Percentiles rank a stretch among this genome's conserved stretches.
phyloP scores from a whole-genome alignment of 1,284 basidiomycete genomes.

The Trametes polyzona region DNA sequence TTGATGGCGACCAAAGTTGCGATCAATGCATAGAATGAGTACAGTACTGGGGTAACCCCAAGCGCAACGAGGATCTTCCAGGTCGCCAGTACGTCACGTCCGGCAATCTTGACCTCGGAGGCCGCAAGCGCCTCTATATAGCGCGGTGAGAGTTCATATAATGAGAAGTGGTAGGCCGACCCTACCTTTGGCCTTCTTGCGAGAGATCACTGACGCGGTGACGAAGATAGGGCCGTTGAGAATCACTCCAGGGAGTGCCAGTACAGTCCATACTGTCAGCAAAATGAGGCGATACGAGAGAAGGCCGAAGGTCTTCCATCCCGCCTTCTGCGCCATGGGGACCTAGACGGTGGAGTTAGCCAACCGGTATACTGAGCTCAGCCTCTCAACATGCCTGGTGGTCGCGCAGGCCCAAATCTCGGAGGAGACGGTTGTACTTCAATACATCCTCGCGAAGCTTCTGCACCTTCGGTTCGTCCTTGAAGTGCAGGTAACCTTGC shows the following conservation, averaged over 20 bases:
- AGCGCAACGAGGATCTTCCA: slow-evolving; percentile 99
- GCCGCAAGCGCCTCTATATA: slow-evolving; percentile 91
- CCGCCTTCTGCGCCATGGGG: slow-evolving; percentile 79
- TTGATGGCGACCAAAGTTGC: slow-evolving; percentile 81
- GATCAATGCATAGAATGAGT: slow-evolving; percentile 81
- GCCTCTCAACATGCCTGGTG: slow-evolving; percentile 74
- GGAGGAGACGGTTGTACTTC: slow-evolving; percentile 90
- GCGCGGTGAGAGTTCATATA: neutral
- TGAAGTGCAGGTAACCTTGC: slow-evolving; percentile 92
- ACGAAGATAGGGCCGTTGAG: slow-evolving; percentile 97
- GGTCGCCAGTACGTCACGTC: slow-evolving; percentile 93
- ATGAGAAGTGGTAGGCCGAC: slow-evolving; percentile 11
- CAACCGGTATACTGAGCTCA: neutral
- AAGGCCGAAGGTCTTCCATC: slow-evolving; percentile 89
- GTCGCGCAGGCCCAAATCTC: slow-evolving; percentile 95
- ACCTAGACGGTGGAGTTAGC: slow-evolving; percentile 49
- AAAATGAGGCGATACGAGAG: slow-evolving; percentile 86
- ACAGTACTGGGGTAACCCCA: slow-evolving; percentile 88
- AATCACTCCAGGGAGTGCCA: slow-evolving; percentile 94
- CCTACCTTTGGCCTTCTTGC: slow-evolving; percentile 89
- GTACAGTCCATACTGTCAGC: slow-evolving; percentile 81
- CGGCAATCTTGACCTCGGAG: slow-evolving; percentile 95
- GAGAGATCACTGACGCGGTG: slow-evolving; percentile 86
- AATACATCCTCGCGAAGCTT: slow-evolving; percentile 85
- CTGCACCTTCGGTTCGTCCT: slow-evolving; percentile 91